Evolutionary conservation across 495 filamentous ascomycete genomes (phyloP).

Genomic region (Aspergillus campestris): DNA sequence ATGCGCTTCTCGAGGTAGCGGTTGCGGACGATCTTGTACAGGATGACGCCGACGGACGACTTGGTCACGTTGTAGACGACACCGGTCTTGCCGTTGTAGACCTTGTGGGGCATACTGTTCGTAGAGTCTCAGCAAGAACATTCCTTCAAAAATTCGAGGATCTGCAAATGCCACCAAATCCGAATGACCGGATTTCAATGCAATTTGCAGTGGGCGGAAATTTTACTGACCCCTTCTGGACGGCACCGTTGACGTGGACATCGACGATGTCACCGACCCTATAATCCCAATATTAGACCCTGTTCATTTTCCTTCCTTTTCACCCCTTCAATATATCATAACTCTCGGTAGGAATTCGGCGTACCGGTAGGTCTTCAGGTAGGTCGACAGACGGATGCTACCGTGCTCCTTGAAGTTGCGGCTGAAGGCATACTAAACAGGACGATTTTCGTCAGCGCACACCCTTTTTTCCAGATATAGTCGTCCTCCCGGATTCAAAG

Average conservation of each 20-base stretch:
- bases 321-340: slow-evolving; percentile 7
- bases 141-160: slow-evolving; percentile 7
- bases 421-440: slow-evolving; percentile 74
- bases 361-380: slow-evolving; percentile 85
- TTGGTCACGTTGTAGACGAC: slow-evolving; percentile 98
- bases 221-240: slow-evolving; percentile 85
- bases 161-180: slow-evolving; percentile 1
- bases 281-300: slow-evolving; percentile 23
- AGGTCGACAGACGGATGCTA: slow-evolving; percentile 80
- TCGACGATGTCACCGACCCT: slow-evolving; percentile 98
- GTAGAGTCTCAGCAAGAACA: slow-evolving; percentile 21
- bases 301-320: not conserved
- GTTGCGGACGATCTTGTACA: slow-evolving; percentile 97
- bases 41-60: slow-evolving; percentile 88
- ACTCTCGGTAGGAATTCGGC: slow-evolving; percentile 13
- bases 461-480: no score
- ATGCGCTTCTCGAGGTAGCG: slow-evolving; percentile 99
- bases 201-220: slow-evolving; percentile 9
- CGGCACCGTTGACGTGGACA: slow-evolving; percentile 92
- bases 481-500: not conserved
- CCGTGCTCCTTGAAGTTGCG: slow-evolving; percentile 90
- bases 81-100: slow-evolving; percentile 98
- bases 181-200: slow-evolving; percentile 8
- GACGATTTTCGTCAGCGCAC: slow-evolving; percentile 25
- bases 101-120: slow-evolving; percentile 92